Percentiles rank a stretch among this genome's conserved stretches.
Conservation (phyloP, 2,329 filamentous ascomycete species). For the Colletotrichum sp. region DNA sequence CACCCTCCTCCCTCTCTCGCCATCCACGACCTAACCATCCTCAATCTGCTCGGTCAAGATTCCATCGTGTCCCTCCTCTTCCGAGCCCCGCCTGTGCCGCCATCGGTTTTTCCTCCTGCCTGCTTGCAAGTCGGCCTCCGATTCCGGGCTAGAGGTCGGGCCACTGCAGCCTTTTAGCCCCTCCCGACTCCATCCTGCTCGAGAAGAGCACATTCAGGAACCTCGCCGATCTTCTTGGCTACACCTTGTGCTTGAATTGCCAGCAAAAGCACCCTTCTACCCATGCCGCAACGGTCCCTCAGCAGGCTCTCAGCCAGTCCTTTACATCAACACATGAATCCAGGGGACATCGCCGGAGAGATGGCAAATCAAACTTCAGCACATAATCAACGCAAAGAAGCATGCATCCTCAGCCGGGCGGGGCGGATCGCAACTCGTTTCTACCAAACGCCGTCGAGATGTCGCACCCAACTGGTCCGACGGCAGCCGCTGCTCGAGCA, state of each 20-base stretch:
- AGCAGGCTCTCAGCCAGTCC: not conserved
- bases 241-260: not conserved
- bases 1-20: too few relatives aligned
- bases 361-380: not conserved
- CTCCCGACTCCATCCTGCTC: not conserved
- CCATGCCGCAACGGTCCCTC: not conserved
- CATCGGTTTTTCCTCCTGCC: not conserved
- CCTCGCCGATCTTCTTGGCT: not conserved
- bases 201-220: not conserved
- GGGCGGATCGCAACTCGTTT: not conserved
- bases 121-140: not conserved
- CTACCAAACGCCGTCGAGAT: not conserved
- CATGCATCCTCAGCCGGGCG: not conserved
- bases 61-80: not conserved
- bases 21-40: not conserved
- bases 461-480: not conserved
- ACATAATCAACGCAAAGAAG: not conserved
- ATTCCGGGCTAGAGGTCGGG: not conserved
- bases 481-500: not conserved
- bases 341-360: not conserved
- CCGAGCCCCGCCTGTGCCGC: not conserved
- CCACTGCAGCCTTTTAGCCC: not conserved
- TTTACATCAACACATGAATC: not conserved
- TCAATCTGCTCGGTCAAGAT: not conserved
- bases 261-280: not conserved